Percentiles rank a stretch among this genome's conserved stretches.
phyloP scores from a whole-genome alignment of 306 rosid species.

The Rubus parviflorus region DNA sequence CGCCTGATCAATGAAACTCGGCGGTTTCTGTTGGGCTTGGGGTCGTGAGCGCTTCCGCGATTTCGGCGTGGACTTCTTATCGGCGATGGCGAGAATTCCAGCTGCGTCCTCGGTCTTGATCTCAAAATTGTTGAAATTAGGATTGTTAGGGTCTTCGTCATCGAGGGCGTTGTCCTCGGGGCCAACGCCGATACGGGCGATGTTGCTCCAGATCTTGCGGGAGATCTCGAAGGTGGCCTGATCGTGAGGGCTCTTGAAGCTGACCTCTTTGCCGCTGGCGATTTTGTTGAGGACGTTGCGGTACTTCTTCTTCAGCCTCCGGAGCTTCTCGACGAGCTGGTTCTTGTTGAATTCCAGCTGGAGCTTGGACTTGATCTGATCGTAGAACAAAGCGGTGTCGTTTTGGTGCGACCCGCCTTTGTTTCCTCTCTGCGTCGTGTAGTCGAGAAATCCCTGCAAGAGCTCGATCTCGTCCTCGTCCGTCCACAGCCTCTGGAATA shows the following conservation, averaged over 20 bases:
- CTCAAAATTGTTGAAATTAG: conserved; percentile 24
- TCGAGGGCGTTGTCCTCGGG: conserved; percentile 31
- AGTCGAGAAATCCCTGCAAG: conserved; percentile 48
- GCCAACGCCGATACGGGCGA: conserved; percentile 23
- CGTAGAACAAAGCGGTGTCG: conserved; percentile 58
- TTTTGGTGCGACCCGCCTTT: conserved; percentile 27
- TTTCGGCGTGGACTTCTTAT: background rate
- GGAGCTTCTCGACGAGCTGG: conserved; percentile 66
- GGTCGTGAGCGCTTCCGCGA: conserved; percentile 32
- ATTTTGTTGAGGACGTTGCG: conserved; percentile 45
- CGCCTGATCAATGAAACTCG: conserved; percentile 27
- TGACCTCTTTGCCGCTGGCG: conserved; percentile 45
- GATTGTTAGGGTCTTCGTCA: conserved; percentile 30
- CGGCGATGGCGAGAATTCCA: conserved; percentile 1
- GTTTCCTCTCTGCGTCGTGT: conserved; percentile 36
- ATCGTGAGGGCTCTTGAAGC: conserved; percentile 70
- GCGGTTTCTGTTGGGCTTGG: background rate
- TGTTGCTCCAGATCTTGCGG: conserved; percentile 74
- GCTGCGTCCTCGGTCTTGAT: conserved; percentile 38
- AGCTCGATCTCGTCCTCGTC: conserved; percentile 63
- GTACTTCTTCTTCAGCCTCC: conserved; percentile 81
- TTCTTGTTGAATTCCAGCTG: conserved; percentile 56
- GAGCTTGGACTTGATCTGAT: conserved; percentile 56
- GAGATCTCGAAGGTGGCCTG: conserved; percentile 77
- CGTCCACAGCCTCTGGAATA: conserved; percentile 52